Conservation (phyloP, 495 filamentous ascomycete species). For the Neurospora hispaniola region DNA sequence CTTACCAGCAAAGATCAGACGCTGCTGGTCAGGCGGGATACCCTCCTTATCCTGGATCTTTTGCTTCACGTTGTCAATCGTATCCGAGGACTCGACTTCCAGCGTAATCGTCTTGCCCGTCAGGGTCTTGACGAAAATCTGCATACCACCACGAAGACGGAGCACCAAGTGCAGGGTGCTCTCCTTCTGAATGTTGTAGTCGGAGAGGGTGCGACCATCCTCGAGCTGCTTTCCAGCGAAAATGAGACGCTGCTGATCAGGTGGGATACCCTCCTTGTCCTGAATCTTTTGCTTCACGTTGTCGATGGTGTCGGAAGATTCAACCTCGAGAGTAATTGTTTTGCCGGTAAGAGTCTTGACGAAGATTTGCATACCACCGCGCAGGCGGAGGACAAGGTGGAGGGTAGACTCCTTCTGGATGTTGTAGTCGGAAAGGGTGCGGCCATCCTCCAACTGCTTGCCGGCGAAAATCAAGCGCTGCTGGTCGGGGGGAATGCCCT, state of each 20-base stretch:
- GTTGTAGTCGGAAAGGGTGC: conserved; percentile 94
- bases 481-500: conserved; percentile 95
- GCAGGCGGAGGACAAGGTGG: conserved; percentile 91
- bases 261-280: conserved; percentile 98
- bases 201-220: conserved; percentile 80
- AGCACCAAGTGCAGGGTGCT: conserved; percentile 95
- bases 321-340: conserved; percentile 88
- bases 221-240: conserved; percentile 83
- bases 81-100: conserved; percentile 81
- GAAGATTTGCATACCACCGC: conserved; percentile 98
- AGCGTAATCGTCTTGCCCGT: conserved; percentile 90
- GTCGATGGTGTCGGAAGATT: conserved; percentile 85
- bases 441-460: conserved; percentile 96
- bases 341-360: conserved; percentile 76
- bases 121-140: conserved; percentile 89
- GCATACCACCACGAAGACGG: conserved; percentile 94
- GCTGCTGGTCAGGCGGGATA: conserved; percentile 81
- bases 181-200: conserved; percentile 99
- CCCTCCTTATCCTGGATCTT: conserved; percentile 95
- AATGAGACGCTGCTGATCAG: conserved; percentile 97
- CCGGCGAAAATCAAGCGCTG: conserved; percentile 98
- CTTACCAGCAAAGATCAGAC: conserved; percentile 85
- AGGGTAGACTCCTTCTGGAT: conserved; percentile 98
- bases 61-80: conserved; percentile 85
- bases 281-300: conserved; percentile 95